phyloP scores from a whole-genome alignment of 2,329 filamentous ascomycete genomes.

The Ophiostoma angusticollis region DNA sequence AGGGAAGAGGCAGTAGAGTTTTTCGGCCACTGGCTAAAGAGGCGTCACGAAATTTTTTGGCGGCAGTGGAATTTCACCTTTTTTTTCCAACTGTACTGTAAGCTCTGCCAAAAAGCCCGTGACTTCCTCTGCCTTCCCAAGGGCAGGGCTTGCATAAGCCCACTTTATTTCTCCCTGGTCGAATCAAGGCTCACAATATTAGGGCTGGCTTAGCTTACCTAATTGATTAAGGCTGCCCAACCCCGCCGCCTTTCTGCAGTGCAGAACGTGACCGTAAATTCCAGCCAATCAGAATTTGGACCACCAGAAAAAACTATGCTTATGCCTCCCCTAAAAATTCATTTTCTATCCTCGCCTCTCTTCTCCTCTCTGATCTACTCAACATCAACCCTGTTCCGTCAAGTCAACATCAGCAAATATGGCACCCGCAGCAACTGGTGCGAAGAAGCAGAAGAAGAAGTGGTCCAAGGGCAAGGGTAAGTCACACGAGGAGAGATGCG shows the following conservation, averaged over 20 bases:
- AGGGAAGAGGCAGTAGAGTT: constrained; percentile 1
- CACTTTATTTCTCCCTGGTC: background rate
- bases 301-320: constrained; percentile 14
- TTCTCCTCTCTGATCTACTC: constrained; percentile 8
- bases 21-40: constrained; percentile 4
- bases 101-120: too few relatives aligned
- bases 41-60: constrained; percentile 9
- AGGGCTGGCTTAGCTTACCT: constrained; percentile 8
- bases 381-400: constrained; percentile 16
- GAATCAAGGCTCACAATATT: constrained; percentile 7
- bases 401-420: constrained; percentile 23
- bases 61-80: constrained; percentile 7
- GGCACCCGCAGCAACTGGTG: constrained; percentile 44
- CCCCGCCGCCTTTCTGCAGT: constrained; percentile 6
- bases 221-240: constrained; percentile 6
- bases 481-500: too few relatives aligned
- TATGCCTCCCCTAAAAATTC: background rate
- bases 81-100: too few relatives aligned
- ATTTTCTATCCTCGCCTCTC: constrained; percentile 5
- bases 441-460: constrained; percentile 77
- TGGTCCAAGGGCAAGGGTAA: constrained; percentile 61
- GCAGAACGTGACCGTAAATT: background rate
- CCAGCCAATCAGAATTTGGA: constrained; percentile 13
- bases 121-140: too few relatives aligned
- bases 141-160: constrained; percentile 5